Evolutionary conservation across 768 basidiomycete genomes (phyloP), one percentile per base, ranked within the genome.

Genomic region (Termitomyces sp.): DNA sequence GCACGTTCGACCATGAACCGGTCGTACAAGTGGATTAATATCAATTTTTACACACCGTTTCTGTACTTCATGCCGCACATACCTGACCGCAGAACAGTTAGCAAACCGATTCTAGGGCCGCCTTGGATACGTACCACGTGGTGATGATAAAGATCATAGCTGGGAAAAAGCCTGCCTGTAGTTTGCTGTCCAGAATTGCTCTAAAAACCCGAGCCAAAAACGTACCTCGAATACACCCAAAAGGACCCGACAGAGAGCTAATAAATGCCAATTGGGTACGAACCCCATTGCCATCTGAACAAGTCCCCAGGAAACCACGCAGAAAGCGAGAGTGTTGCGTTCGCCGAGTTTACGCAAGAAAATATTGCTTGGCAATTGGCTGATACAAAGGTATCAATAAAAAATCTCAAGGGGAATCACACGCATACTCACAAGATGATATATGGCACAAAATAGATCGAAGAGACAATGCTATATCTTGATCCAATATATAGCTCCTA

Each of bases 31-130:
- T 27, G 16, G 14, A 26, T 55, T 10, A 5, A 43, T 27, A 37
- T 37, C 16, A 37, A 34, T 34, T 43, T 55, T 31, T 46, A 65
- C 67, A 34, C 39, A 76, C 80, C 80, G 68, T 63, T 72, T 78
- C 61, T 81, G 81, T 14, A 80, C 76, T 72, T 82, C 79, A 51
- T 79, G 74, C 31, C 79, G 75, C 18, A 68, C 76, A 65, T 81
- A 82, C 80, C 79, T 79, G 29, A n/a, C 37, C 32, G 47, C n/a
- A 29, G 26, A n/a, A 20, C 39, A 29, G 9, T 39, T 7, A 37
- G 39, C 24, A 42, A 32, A 48, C 8, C 8, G 9, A 36, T 32
- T 36, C 4, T 4, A 18, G 20, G 24, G 43, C 16, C 9, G 16
- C 18, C 12, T 26, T 36, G 3, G 14, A 50, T 22, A 37, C 70